These are phyloP conservation scores for Fraxinus angustifolia DNA, from an alignment of 305 asterid species.

Conservation along the genomic window DNA sequence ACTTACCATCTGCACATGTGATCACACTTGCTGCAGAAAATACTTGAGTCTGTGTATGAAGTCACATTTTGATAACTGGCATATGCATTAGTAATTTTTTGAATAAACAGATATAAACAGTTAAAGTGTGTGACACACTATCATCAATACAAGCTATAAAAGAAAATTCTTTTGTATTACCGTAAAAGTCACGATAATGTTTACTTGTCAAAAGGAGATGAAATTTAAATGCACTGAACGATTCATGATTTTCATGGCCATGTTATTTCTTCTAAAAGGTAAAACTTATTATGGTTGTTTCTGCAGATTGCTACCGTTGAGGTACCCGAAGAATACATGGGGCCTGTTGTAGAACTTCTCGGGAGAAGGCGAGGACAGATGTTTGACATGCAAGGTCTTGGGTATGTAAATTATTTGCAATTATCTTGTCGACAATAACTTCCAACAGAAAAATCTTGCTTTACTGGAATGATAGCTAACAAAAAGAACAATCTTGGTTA, in stretches of 20 bases:
- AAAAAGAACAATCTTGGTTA: neutral
- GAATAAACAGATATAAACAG: neutral
- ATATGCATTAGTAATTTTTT: neutral
- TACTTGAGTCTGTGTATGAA: neutral
- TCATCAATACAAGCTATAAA: neutral
- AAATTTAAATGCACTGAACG: neutral
- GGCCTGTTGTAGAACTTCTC: constrained; percentile 91
- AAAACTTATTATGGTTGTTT: constrained; percentile 17
- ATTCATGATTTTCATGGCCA: neutral
- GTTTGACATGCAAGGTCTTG: constrained; percentile 89
- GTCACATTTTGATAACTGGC: neutral
- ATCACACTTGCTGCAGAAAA: neutral
- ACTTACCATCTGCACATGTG: neutral
- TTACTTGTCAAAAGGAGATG: neutral
- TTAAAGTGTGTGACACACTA: neutral
- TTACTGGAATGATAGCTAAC: neutral
- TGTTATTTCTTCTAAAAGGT: neutral
- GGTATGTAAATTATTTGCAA: constrained; percentile 41
- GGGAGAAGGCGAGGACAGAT: constrained; percentile 97
- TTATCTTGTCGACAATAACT: neutral
- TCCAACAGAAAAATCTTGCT: constrained; percentile 10
- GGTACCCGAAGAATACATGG: constrained; percentile 91
- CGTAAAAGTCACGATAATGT: neutral
- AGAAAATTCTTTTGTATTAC: neutral
- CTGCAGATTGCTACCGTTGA: constrained; percentile 87